Conservation (phyloP, 1,284 basidiomycete species). For the Rhodofomes roseus region DNA sequence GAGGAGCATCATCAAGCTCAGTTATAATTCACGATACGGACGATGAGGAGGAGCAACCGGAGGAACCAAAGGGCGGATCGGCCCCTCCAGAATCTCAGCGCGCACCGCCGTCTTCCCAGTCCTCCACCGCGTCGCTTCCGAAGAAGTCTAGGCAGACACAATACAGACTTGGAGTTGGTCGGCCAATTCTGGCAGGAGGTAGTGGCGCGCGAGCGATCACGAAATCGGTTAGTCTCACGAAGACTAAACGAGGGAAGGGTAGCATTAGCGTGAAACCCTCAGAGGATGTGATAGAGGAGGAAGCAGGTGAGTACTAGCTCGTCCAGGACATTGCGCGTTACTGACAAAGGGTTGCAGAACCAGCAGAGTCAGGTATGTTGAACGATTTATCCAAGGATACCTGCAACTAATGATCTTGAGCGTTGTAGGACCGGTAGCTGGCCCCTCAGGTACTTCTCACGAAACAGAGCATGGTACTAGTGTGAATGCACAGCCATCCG, state of each 20-base stretch:
- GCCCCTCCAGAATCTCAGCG: constrained; percentile 9
- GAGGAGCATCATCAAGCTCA: constrained; percentile 38
- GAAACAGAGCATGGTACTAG: constrained; percentile 6
- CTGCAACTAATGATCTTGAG: not conserved
- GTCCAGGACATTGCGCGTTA: not conserved
- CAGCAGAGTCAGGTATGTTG: not conserved
- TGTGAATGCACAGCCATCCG: not conserved
- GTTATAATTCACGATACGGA: constrained; percentile 48
- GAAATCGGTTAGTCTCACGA: constrained; percentile 48
- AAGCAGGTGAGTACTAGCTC: constrained; percentile 22
- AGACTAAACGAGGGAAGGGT: constrained; percentile 43
- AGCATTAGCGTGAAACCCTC: constrained; percentile 46
- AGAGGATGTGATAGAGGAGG: constrained; percentile 57
- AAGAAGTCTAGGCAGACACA: constrained; percentile 71
- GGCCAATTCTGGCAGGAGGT: constrained; percentile 60
- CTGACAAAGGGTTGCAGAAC: not conserved
- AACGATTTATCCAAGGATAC: not conserved
- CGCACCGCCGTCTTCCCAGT: constrained; percentile 18
- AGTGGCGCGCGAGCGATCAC: constrained; percentile 60
- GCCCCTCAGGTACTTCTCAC: constrained; percentile 24
- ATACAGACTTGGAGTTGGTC: constrained; percentile 65
- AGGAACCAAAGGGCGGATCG: constrained; percentile 3
- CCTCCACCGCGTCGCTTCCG: constrained; percentile 40
- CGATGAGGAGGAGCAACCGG: constrained; percentile 36
- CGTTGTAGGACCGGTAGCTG: constrained; percentile 20